Evolutionary conservation across 176 grass and related monocot genomes (phyloP), one percentile per base, ranked within the genome.

Genomic region (Carex parvula): DNA sequence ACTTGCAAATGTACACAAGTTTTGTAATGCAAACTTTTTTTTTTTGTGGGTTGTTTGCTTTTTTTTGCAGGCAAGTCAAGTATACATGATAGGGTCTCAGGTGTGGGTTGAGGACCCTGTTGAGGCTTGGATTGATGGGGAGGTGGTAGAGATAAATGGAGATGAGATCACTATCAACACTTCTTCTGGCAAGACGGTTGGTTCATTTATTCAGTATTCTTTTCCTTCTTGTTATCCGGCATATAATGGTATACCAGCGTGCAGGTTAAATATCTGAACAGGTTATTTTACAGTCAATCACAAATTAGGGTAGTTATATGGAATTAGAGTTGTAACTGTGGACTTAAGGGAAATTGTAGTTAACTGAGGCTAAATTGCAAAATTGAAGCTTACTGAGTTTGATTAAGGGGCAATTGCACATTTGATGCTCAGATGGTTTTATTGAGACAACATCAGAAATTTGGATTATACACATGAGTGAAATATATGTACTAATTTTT

Each of bases 101-200:
- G 92, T 98, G 80, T 98, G 95, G 95, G 92, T 85, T 6, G 92
- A 93, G 87, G 92, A 98, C 83, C 82, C 89, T 84, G 90, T 90
- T 64, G 91, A 90, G 55, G 92, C 95, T 84, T 98, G 95, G 95
- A 92, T 98, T 86, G 92, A 98, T 86, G 95, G 95, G 20, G 75
- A 94, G 72, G 88, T 97, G 50, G 85, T 91, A 53, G 89, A 87
- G 84, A 69, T 94, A 57, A 83, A 89, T 59, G 94, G 87, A 12
- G 90, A 94, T 57, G 87, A 94, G 57, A 70, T 94, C 61, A 70
- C 84, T 42, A 74, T 94, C 60, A 88, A 85, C 13, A 91, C 87
- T 84, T 86, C 82, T 69, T 91, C 89, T 78, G 95, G 95, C 65
- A 98, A 91, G 68, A 91, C 83, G 89, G 95, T 98, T 52, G 58